These are phyloP conservation scores for Wolfiporia cocos DNA, from an alignment of 1,284 basidiomycete species.

Conservation along the genomic window DNA sequence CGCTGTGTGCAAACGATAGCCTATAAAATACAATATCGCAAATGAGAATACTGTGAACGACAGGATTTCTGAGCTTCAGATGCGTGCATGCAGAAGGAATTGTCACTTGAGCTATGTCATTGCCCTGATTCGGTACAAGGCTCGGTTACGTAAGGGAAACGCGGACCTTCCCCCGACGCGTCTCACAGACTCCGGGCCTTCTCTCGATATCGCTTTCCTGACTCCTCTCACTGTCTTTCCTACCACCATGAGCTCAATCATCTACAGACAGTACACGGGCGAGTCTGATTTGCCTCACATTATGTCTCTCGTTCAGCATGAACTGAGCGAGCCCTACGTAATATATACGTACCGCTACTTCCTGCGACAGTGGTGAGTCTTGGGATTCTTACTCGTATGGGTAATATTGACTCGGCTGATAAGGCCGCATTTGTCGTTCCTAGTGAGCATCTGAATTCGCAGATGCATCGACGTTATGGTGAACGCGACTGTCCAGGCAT, in stretches of 20 bases:
- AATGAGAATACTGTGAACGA: too few species aligned
- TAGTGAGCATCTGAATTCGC: conserved; percentile 46
- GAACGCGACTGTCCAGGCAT: conserved; percentile 37
- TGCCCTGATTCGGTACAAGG: too few species aligned
- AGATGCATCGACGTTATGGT: conserved; percentile 4
- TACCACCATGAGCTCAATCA: conserved; percentile 31
- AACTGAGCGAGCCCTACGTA: conserved; percentile 94
- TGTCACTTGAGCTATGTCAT: too few species aligned
- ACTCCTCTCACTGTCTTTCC: background rate
- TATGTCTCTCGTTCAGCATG: conserved; percentile 84
- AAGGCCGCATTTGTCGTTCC: conserved; percentile 92
- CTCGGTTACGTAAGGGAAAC: too few species aligned
- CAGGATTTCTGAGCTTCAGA: too few species aligned
- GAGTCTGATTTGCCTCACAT: conserved; percentile 77
- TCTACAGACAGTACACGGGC: conserved; percentile 68
- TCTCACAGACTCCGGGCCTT: background rate
- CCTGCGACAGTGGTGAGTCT: conserved; percentile 81
- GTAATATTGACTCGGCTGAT: conserved; percentile 1
- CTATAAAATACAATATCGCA: too few species aligned
- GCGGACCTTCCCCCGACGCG: too few species aligned
- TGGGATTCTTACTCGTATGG: background rate
- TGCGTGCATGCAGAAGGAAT: too few species aligned
- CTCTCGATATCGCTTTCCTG: too few species aligned
- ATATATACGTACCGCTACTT: conserved; percentile 94
- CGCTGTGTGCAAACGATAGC: too few species aligned